phyloP scores from a whole-genome alignment of 345 rosid species.

The Capsella bursapastoris region DNA sequence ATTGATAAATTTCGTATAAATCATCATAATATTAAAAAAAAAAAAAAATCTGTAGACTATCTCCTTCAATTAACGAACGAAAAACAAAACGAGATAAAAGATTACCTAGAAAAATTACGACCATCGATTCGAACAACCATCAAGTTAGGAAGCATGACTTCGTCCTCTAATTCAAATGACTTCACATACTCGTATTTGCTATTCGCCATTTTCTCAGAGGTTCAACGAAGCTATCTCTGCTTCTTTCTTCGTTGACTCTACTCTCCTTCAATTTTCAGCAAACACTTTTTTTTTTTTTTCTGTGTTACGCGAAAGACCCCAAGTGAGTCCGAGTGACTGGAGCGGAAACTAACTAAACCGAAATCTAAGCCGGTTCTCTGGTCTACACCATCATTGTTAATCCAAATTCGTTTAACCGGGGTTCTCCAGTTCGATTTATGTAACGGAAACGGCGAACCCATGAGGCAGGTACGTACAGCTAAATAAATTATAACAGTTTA shows the following conservation, averaged over 20 bases:
- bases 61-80: background rate
- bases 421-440: too few relatives aligned
- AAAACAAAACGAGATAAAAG: background rate
- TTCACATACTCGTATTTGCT: constrained; percentile 94
- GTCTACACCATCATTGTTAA: background rate
- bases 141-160: constrained; percentile 68
- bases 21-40: background rate
- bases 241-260: constrained; percentile 13
- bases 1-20: background rate
- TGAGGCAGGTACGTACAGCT: too few relatives aligned
- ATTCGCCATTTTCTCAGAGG: constrained; percentile 62
- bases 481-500: too few relatives aligned
- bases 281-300: background rate
- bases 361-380: background rate
- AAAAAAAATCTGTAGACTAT: background rate
- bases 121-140: constrained; percentile 67
- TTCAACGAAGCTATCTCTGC: background rate
- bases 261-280: background rate
- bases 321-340: too few relatives aligned
- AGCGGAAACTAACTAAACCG: constrained; percentile 6
- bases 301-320: too few relatives aligned
- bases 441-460: background rate
- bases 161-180: constrained; percentile 72
- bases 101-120: constrained; percentile 61
- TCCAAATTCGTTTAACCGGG: background rate